Percentiles rank a stretch among this genome's conserved stretches.
These are phyloP conservation scores for Fraxinus anomala DNA, from an alignment of 257 asterid species.

Conservation along the genomic window DNA sequence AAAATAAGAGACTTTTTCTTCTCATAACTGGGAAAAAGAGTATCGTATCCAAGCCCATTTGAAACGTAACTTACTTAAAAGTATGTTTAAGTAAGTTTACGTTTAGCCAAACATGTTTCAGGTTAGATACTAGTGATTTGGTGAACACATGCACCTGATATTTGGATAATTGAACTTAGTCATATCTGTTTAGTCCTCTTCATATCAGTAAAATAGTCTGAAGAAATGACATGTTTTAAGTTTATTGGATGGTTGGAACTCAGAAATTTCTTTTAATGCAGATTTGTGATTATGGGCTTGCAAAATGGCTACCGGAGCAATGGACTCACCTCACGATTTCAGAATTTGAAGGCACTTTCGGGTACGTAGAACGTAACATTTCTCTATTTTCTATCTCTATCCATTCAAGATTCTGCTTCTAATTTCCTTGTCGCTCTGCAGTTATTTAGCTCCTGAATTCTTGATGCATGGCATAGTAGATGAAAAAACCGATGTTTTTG, in stretches of 20 bases:
- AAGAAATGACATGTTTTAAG: constrained; percentile 1
- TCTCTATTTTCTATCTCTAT: not conserved
- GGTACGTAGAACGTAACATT: constrained; percentile 33
- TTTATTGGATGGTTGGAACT: constrained; percentile 12
- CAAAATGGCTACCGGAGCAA: constrained; percentile 69
- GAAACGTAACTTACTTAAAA: not conserved
- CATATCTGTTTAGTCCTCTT: not conserved
- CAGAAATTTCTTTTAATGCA: constrained; percentile 23
- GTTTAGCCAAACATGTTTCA: not conserved
- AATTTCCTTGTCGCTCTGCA: constrained; percentile 31
- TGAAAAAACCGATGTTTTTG: constrained; percentile 82
- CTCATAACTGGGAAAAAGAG: not conserved
- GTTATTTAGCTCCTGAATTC: constrained; percentile 92
- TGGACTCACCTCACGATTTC: constrained; percentile 64
- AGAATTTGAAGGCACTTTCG: constrained; percentile 75
- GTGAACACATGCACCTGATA: not conserved
- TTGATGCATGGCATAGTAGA: constrained; percentile 93
- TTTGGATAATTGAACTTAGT: not conserved
- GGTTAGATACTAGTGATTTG: not conserved
- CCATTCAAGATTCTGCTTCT: not conserved
- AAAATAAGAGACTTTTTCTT: not conserved
- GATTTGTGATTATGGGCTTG: constrained; percentile 79
- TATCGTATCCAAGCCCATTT: not conserved
- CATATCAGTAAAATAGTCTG: not conserved
- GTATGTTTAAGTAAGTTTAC: too few species aligned